Evolutionary conservation across 164 flowering plant genomes (phyloP), one percentile per base, ranked within the genome.

Genomic region (Buxus sempervirens): DNA sequence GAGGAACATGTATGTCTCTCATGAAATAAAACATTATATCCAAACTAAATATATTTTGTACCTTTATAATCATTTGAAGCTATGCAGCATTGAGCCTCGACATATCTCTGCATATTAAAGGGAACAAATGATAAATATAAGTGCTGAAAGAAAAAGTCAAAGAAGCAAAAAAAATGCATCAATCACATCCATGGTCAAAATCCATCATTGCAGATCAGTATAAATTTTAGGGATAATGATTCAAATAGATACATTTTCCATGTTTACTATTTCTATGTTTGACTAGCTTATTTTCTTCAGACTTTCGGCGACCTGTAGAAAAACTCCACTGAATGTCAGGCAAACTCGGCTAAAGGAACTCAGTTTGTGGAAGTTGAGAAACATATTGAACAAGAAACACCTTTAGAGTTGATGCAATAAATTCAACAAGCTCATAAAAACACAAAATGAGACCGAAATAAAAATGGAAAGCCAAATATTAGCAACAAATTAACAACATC

Each of bases 41-140:
- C 38, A 32, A 32, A 32, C 38, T 7, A 32, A 7, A 32, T 3
- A 32, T 3, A 3, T 3, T 32, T 32, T 32, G 51, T 77, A 95
- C 99, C 98, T 92, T 85, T 95, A 77, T 92, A 90, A 74, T 92
- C 98, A 82, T 92, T 88, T 67, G 95, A 90, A 62, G 98, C 88
- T 79, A 92, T 72, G 60, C 90, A 92, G 82, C 98, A 95, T 54
- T 85, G 94, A 48, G 97, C 99, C 83, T 95, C 99, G 53, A 85
- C 96, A 87, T 89, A 95, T 42, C 94, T 90, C 99, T 95, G 91
- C 87, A 88, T 54, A 69, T 4, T 70, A 65, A 65, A 14, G 74
- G 74, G 20, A 70, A 32, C 38, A 45, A 32, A 41, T 23, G 53
- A 22, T 58, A 12, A 48, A 64, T 20, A 32, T 58, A 48, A 26